Conservation (phyloP, 257 asterid genomes). For the Oldenlandia corymbosa region DNA sequence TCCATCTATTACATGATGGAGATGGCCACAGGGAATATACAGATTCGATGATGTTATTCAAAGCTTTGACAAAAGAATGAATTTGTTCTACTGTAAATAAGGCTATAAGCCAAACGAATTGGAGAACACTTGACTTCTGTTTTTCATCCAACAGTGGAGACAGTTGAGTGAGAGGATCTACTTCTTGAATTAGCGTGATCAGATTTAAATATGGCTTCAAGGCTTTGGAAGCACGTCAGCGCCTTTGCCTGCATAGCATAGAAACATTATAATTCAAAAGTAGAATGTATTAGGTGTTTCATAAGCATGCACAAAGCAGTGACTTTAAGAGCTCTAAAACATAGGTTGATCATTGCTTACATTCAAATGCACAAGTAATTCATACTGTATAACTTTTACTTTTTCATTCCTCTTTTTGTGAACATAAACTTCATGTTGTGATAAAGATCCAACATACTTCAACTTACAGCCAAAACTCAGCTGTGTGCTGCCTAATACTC, state of each 20-base stretch:
- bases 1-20: background rate
- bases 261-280: background rate
- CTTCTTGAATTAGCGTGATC: slow-evolving; percentile 37
- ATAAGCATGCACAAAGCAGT: no score
- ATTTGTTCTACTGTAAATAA: background rate
- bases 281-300: no score
- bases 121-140: background rate
- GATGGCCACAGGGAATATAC: background rate
- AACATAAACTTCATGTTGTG: background rate
- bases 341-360: no score
- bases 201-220: slow-evolving; percentile 53
- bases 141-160: slow-evolving; percentile 11
- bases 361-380: no score
- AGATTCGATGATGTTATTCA: background rate
- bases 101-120: background rate
- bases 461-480: background rate
- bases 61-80: slow-evolving; percentile 1
- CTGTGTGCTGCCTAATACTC: background rate
- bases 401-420: background rate
- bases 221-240: slow-evolving; percentile 40
- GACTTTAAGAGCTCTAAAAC: no score
- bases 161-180: slow-evolving; percentile 38
- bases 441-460: background rate
- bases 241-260: slow-evolving; percentile 43
- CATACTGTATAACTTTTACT: no score